phyloP scores from a whole-genome alignment of 2,329 filamentous ascomycete species.

The Xylaria hypoxylon region DNA sequence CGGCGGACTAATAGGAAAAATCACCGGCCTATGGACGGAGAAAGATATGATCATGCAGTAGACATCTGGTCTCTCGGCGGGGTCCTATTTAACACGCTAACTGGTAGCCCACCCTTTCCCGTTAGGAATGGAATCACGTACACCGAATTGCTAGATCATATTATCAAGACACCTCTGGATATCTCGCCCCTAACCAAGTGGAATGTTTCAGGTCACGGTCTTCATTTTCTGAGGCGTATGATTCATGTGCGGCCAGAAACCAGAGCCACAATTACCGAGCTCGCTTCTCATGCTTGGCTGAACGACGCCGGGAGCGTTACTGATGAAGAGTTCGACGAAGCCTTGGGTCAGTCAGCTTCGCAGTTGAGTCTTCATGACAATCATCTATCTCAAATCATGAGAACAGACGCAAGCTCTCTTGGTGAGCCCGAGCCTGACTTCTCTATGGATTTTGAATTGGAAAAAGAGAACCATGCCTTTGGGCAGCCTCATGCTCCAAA shows the following conservation, averaged over 20 bases:
- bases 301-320: constrained; percentile 62
- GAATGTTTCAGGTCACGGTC: constrained; percentile 72
- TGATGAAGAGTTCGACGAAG: constrained; percentile 72
- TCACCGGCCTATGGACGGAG: constrained; percentile 63
- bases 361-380: constrained; percentile 71
- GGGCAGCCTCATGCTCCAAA: constrained; percentile 60
- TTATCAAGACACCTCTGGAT: constrained; percentile 83
- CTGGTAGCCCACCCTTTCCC: constrained; percentile 81
- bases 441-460: constrained; percentile 73
- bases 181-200: constrained; percentile 69
- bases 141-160: constrained; percentile 82
- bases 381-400: constrained; percentile 45
- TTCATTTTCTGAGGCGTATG: constrained; percentile 82
- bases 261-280: constrained; percentile 78
- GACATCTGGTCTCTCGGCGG: constrained; percentile 97
- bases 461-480: constrained; percentile 82
- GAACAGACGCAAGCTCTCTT: constrained; percentile 46
- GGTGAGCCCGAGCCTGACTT: constrained; percentile 54
- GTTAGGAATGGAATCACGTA: constrained; percentile 81
- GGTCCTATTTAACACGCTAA: constrained; percentile 89
- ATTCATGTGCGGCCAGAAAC: constrained; percentile 81
- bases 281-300: constrained; percentile 83
- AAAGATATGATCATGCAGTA: constrained; percentile 88
- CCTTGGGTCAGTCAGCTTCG: constrained; percentile 69
- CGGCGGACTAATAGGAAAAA: constrained; percentile 72